Evolutionary conservation across 345 rosid species (phyloP), one percentile per base, ranked within the genome.

Genomic region (Euphorbia lathyris): DNA sequence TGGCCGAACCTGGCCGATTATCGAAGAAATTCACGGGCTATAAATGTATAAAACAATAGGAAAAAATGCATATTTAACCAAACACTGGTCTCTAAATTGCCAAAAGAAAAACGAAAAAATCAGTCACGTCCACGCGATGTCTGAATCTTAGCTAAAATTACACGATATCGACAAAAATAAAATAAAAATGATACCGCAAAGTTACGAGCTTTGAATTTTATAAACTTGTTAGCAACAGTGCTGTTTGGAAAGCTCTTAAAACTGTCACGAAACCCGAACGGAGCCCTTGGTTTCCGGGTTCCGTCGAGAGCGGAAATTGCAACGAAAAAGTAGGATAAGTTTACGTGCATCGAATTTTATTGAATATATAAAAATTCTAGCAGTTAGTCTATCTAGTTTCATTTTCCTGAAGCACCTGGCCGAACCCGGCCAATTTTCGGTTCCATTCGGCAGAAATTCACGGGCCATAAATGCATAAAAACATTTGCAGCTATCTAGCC

Each of bases 191-290:
- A 68, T 47, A 66, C 66, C 65, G 58, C 45, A 34, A 52, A 52
- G 64, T 70, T 63, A 63, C 53, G 47, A 58, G 56, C 73, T 34
- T 66, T 2, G 9, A 36, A 58, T 34, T 45, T 80, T 81, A 88
- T 57, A 71, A 60, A 57, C 75, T 30, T 19, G 67, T 59, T 38
- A 83, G 76, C 74, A 78, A 57, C 50, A 90, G 86, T 79, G 86
- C 77, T 56, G 90, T 82, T 58, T 88, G 89, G 94, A 87, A 87
- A 69, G 84, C 92, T 48, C 80, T 87, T 4, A 74, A 53, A 57
- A 73, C 64, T 58, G 79, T 79, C 9, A 70, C 47, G 32, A 76
- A 66, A 73, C 83, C 88, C 38, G 53, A 79, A 43, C 57, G 32
- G 50, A 83, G 80, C 72, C 89, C 92, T 17, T 88, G 92, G 97